phyloP scores from a whole-genome alignment of 305 asterid species.

The Rubia peregrina region DNA sequence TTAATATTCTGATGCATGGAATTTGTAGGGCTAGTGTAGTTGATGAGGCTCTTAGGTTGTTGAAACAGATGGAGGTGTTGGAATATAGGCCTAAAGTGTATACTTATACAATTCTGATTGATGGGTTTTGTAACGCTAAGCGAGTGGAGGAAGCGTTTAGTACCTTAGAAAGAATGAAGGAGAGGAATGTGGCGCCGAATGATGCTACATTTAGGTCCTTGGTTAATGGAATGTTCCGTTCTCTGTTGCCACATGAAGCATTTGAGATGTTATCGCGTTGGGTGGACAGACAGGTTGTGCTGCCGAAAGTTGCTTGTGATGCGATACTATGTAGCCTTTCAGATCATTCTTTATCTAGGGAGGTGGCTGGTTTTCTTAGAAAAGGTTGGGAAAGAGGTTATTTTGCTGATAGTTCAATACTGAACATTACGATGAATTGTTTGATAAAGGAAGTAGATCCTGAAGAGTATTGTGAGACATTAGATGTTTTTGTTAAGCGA shows the following conservation, averaged over 20 bases:
- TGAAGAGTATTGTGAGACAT: constrained; percentile 50
- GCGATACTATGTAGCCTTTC: constrained; percentile 51
- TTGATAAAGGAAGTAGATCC: constrained; percentile 61
- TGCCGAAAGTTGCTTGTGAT: constrained; percentile 63
- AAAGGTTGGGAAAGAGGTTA: constrained; percentile 50
- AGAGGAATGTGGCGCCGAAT: constrained; percentile 53
- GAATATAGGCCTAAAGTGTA: constrained; percentile 66
- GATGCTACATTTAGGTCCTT: constrained; percentile 83
- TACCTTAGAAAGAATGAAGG: constrained; percentile 60
- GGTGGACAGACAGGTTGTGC: constrained; percentile 43
- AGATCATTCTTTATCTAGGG: constrained; percentile 38
- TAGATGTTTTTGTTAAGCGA: constrained; percentile 42
- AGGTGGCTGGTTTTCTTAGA: constrained; percentile 44
- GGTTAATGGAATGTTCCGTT: constrained; percentile 67
- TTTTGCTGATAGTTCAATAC: constrained; percentile 46
- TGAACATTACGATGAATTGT: constrained; percentile 52
- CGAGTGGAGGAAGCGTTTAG: constrained; percentile 59
- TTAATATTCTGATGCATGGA: constrained; percentile 83
- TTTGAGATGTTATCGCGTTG: constrained; percentile 45
- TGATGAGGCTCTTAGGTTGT: constrained; percentile 84
- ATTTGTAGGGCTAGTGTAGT: constrained; percentile 84
- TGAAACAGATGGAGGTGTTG: constrained; percentile 81
- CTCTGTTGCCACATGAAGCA: constrained; percentile 43
- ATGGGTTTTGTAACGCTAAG: constrained; percentile 70
- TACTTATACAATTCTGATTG: constrained; percentile 75